These are phyloP conservation scores for Penicillium alfredii DNA, from an alignment of 495 filamentous ascomycete species.

Conservation along the genomic window DNA sequence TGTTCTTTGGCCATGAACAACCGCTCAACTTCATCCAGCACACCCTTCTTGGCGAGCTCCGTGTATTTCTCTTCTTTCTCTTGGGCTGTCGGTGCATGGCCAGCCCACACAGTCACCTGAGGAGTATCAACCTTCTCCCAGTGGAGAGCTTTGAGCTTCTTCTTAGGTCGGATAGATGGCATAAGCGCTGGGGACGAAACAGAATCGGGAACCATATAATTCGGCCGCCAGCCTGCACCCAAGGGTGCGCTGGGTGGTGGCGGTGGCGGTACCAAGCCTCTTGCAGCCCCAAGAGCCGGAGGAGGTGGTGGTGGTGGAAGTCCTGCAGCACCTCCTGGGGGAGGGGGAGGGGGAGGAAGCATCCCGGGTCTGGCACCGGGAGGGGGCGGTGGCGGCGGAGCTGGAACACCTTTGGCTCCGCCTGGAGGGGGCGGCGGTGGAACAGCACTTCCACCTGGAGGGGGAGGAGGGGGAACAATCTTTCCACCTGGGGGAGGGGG, in stretches of 20 bases:
- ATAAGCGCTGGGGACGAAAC: slow-evolving; percentile 46
- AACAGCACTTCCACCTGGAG: slow-evolving; percentile 33
- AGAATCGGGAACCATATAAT: slow-evolving; percentile 43
- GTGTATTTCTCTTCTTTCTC: slow-evolving; percentile 92
- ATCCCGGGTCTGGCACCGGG: slow-evolving; percentile 45
- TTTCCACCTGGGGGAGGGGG: slow-evolving; percentile 37
- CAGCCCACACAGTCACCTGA: slow-evolving; percentile 92
- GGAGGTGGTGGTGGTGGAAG: slow-evolving; percentile 53
- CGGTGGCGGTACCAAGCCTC: slow-evolving; percentile 44
- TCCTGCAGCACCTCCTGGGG: slow-evolving; percentile 29
- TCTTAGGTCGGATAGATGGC: slow-evolving; percentile 84
- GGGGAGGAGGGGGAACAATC: slow-evolving; percentile 42
- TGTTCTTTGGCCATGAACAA: slow-evolving; percentile 97
- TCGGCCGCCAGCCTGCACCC: slow-evolving; percentile 49
- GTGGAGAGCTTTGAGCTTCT: slow-evolving; percentile 98
- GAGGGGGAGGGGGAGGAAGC: slow-evolving; percentile 46
- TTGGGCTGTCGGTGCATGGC: slow-evolving; percentile 71
- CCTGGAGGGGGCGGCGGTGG: slow-evolving; percentile 42
- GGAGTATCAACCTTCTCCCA: slow-evolving; percentile 98
- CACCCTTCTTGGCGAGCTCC: slow-evolving; percentile 85
- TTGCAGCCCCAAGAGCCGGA: slow-evolving; percentile 37
- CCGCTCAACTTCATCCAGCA: slow-evolving; percentile 95
- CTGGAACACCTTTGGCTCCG: slow-evolving; percentile 27
- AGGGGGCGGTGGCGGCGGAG: slow-evolving; percentile 37
- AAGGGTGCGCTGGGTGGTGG: slow-evolving; percentile 52